Evolutionary conservation across 2,329 filamentous ascomycete genomes (phyloP), one percentile per base, ranked within the genome.

Genomic region (Kalmusia sp.): DNA sequence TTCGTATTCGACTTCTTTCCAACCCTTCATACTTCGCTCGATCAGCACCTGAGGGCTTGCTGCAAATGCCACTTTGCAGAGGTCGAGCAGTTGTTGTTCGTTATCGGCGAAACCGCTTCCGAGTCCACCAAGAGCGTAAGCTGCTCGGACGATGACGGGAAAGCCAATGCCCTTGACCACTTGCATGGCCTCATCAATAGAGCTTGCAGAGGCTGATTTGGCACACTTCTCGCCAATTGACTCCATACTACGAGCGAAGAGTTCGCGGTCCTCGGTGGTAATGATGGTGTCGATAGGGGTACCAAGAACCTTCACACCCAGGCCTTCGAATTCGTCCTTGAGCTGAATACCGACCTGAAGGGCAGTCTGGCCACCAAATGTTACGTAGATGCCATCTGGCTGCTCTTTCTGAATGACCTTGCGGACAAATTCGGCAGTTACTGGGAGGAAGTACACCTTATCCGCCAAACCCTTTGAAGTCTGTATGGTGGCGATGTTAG

Each of bases 1-100:
- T 76, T 99, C 95, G 72, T 98, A 99, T 76, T 99, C 95, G 59
- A 98, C 96, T 77, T 99, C 95, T 77, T 99, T 99, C 95, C 95
- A 99, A 54, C 95, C 95, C 81, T 98, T 98, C 93, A 99, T 98
- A 80, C 92, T 96, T 75, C 91, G 88, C 80, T 99, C 95, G 67
- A 99, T 96, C 50, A 99, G 84, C 6, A 99, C 91, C 74, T 99
- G 95, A 7, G 95, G 95, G 71, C 92, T 96, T 63, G 91, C 93
- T 24, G 95, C 93, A 63, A 99, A 92, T 6, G 95, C 93, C 78
- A 96, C 96, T 75, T 91, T 88, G 82, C 95, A 98, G 39, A 98
- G 88, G 2, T 93, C 91, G 28, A 90, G 79, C 37, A 98, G 82
- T 75, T 99, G 87, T 2, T 84, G 76, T 64, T 96, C 87, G 73